Evolutionary conservation across 768 basidiomycete genomes (phyloP), one percentile per base, ranked within the genome.

Genomic region (Filobasidium wieringae): DNA sequence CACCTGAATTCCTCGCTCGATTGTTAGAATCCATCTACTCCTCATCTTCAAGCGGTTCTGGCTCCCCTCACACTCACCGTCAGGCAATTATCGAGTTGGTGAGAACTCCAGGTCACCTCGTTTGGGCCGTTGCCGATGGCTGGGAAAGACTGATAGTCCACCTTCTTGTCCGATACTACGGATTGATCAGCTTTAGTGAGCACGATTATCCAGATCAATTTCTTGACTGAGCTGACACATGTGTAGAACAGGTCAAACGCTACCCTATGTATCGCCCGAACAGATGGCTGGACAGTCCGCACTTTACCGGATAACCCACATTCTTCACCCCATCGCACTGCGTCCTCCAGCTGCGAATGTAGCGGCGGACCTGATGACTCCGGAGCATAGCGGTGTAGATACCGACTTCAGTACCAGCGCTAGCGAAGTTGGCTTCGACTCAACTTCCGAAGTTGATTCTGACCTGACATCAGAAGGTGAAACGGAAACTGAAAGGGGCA

Each of bases 131-230:
- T 5, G 52, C 63, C 14, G 72, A 73, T 34, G 52, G 59, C 5
- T 73, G 70, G 41, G 72, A 73, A 43, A 43, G 72, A 51, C 53
- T 71, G 37, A 66, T 73, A 4, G 62, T 72, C 3, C 72, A 73
- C 55, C 53, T 73, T 8, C 30, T 73, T 8, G 59, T 53, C 0
- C 54, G 72, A 32, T 73, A 73, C 43, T 73, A 71, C 37, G 68
- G 70, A 39, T 58, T 71, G 15, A 37, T 69, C 12, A 67, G 69
- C 36, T 73, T 69, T 66, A 72, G 70, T 71, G 53, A 67, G 68
- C 66, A 5, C 2, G 17, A 41, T 31, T 41, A 30, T 33, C 3
- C 32, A 14, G 1, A 30, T 30, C 6, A 37, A 5, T 29, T 11
- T 22, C 11, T 31, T 51, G n/a, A 37, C 29, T 24, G 36, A 2